Evolutionary conservation across 306 rosid species (phyloP), one percentile per base, ranked within the genome.

Genomic region (Fragaria iinumae): DNA sequence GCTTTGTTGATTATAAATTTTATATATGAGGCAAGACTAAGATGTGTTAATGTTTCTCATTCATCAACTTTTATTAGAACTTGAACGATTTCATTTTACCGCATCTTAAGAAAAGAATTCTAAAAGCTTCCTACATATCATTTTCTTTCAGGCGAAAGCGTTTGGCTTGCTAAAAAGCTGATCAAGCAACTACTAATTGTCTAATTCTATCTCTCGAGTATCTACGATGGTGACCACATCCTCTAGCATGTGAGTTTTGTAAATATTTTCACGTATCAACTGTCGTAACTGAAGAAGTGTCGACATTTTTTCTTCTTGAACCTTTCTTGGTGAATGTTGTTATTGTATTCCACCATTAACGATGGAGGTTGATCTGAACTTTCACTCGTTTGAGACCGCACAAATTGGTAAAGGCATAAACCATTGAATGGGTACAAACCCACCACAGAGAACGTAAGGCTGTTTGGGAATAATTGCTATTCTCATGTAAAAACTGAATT

Each of bases 381-480:
- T 52, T 71, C 68, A 49, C 43, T 53, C 10, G 53, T 52, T 45
- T 74, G 43, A 56, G 17, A 62, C 71, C 75, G 12, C 62, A 36
- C 62, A 41, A n/a, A 27, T 73, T 8, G 77, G 32, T 1, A 3
- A 9, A 41, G 43, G 59, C 47, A 62, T 10, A 62, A 36, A 63
- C 66, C 39, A 21, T 38, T 36, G 10, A 53, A 63, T 6, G 50
- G 65, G 41, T 4, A 59, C 1, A n/a, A 62, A 62, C 34, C 17
- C 25, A 41, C 20, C 14, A 45, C 10, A 43, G 47, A 59, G 4
- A 59, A 50, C 34, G 73, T 21, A n/a, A 59, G 12, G 43, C 29
- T 55, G 67, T 13, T 38, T 71, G 4, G 43, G 43, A 32, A 32
- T 11, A 59, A 48, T n/a, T 45, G 41, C 48, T 65, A 25, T 10